Percentiles rank a stretch among this genome's conserved stretches.
These are phyloP conservation scores for Madurella mycetomatis DNA, from an alignment of 2,329 filamentous ascomycete species.

Conservation along the genomic window DNA sequence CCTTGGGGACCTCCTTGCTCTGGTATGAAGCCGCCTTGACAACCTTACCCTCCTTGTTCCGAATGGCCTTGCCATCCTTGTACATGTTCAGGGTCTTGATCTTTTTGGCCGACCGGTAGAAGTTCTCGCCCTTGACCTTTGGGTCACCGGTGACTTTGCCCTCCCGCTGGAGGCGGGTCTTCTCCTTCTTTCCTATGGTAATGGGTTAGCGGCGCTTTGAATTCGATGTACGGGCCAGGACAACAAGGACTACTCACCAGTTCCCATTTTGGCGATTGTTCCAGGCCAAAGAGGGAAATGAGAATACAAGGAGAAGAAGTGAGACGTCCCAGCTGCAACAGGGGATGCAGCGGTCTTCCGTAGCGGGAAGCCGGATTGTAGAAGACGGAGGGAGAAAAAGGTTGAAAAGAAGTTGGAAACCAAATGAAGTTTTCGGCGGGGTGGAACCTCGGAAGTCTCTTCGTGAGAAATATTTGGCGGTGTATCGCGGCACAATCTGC, in stretches of 20 bases:
- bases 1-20: conserved; percentile 73
- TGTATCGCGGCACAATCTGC: conserved; percentile 19
- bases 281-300: conserved; percentile 8
- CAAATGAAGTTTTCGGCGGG: conserved; percentile 25
- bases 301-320: conserved; percentile 6
- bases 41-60: conserved; percentile 79
- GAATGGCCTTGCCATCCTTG: conserved; percentile 78
- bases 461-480: conserved; percentile 23
- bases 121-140: conserved; percentile 94
- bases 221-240: background rate
- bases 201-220: conserved; percentile 26
- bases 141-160: conserved; percentile 92
- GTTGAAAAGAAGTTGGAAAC: conserved; percentile 8
- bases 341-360: conserved; percentile 19
- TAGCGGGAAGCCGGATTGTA: conserved; percentile 11
- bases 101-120: conserved; percentile 88
- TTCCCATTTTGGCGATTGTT: conserved; percentile 25
- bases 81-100: conserved; percentile 85
- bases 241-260: conserved; percentile 15
- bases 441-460: conserved; percentile 21
- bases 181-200: conserved; percentile 80
- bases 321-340: conserved; percentile 18
- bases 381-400: conserved; percentile 19
- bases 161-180: conserved; percentile 74
- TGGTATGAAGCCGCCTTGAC: conserved; percentile 56